phyloP scores from a whole-genome alignment of 2,329 filamentous ascomycete species.

The Arthrobotrys megalospora region DNA sequence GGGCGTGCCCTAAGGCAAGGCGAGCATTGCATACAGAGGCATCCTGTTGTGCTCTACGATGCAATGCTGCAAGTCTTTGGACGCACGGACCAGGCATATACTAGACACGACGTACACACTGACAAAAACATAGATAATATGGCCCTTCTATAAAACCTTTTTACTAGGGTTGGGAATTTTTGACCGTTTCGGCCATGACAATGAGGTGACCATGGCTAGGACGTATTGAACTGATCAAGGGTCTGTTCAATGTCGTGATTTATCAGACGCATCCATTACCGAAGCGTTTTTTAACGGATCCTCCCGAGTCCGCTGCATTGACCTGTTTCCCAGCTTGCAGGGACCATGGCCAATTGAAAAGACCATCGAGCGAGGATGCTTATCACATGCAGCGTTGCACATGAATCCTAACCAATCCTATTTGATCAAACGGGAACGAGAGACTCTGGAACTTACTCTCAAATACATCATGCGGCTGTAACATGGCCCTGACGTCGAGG shows the following conservation, averaged over 20 bases:
- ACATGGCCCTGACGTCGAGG: background rate
- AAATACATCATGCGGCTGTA: background rate
- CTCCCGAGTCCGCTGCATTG: too few species aligned
- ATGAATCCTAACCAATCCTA: background rate
- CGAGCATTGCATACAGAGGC: conserved; percentile 1
- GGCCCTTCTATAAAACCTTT: background rate
- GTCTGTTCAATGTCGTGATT: background rate
- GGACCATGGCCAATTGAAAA: conserved; percentile 1
- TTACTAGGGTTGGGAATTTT: too few species aligned
- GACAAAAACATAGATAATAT: background rate
- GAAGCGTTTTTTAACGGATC: background rate
- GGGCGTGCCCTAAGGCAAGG: conserved; percentile 16
- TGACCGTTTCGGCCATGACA: too few species aligned
- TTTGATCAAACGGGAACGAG: background rate
- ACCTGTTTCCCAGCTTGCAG: background rate
- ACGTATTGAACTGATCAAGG: too few species aligned
- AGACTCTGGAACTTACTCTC: background rate
- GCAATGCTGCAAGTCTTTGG: conserved; percentile 14
- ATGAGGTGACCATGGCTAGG: too few species aligned
- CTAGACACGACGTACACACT: background rate
- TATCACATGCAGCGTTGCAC: conserved; percentile 3
- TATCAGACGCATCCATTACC: background rate
- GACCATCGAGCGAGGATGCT: background rate
- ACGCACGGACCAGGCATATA: conserved; percentile 22
- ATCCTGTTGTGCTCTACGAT: conserved; percentile 10